A percentile compares a stretch with the other conserved stretches of the same genome.
Evolutionary conservation across 768 basidiomycete genomes (phyloP).

Genomic region (Mycena galericulata): DNA sequence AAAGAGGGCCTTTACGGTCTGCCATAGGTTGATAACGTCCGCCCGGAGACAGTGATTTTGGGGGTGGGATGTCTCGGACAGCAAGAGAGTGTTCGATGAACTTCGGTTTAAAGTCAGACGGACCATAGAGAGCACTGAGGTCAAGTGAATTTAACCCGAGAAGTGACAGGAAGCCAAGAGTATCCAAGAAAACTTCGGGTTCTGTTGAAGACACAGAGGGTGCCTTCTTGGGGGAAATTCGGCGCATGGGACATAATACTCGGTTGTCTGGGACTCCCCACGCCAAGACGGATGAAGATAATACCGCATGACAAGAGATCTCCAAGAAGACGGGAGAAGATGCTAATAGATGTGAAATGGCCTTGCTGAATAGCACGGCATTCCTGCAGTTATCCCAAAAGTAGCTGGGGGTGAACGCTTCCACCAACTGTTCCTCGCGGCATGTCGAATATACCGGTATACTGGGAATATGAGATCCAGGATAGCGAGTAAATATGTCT

Average conservation of each 20-base stretch:
- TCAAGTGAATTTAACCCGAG: conserved; percentile 3
- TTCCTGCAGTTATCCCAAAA: conserved; percentile 22
- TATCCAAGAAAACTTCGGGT: background rate
- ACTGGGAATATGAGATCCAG: conserved; percentile 2
- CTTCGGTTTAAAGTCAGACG: conserved; percentile 1
- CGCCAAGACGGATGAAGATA: conserved; percentile 9
- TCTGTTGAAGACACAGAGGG: background rate
- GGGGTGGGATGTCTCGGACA: background rate
- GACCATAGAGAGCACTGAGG: conserved; percentile 15
- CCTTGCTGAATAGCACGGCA: conserved; percentile 7
- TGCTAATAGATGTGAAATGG: background rate
- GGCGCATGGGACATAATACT: conserved; percentile 21
- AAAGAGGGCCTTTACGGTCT: conserved; percentile 5
- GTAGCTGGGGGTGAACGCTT: background rate
- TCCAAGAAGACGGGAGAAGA: conserved; percentile 15
- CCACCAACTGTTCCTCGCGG: background rate
- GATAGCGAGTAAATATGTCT: conserved; percentile 20
- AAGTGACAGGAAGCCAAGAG: conserved; percentile 4
- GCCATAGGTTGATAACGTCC: background rate
- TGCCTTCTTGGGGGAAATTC: conserved; percentile 3
- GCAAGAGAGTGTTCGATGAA: background rate
- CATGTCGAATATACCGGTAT: conserved; percentile 19
- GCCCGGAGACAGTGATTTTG: background rate
- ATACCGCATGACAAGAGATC: conserved; percentile 13
- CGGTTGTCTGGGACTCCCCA: background rate